Evolutionary conservation across 176 grass and related monocot species (phyloP), one percentile per base, ranked within the genome.

Genomic region (Oropetium thomaeum): DNA sequence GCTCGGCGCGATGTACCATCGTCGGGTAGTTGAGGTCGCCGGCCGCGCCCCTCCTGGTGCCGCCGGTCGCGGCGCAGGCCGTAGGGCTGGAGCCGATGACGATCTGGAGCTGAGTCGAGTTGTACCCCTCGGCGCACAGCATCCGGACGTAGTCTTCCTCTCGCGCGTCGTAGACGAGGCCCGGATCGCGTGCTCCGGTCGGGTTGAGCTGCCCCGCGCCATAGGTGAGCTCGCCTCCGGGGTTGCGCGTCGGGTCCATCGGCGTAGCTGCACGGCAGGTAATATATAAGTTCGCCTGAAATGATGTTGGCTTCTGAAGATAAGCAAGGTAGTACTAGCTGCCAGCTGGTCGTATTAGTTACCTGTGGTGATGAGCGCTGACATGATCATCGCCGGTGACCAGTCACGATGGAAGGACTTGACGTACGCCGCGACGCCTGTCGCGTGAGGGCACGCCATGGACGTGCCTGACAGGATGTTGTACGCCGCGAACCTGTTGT

Each of bases 401-500:
- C 84, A 81, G 11, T 10, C 1, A 10, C 37, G 71, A 57, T 87
- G 84, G 5, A 23, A 39, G 0, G 35, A 43, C 63, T 81, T 87
- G 55, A 80, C 43, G 67, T 52, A 62, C 16, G 78, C 67, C 1
- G 67, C 68, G 13, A 11, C 49, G 26, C 57, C 73, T 10, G 66
- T 28, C 16, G 42, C 51, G 51, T 54, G 51, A 7, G 51, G 51
- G 51, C 51, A 54, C 51, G 51, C 51, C 51, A 54, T 54, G 51
- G 51, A 25, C 13, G 51, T 54, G 51, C n/a, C 51, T 5, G 51
- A 54, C 51, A 23, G n/a, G 8, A 54, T 54, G n/a, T 54, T 54
- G 51, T 25, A 91, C 45, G 94, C 88, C 94, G 93, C 93, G 13
- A 88, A 97, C 7, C 90, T 97, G 7, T 84, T 84, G 8, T 84